phyloP scores from a whole-genome alignment of 2,329 filamentous ascomycete genomes.

The Cryphonectria radicalis region DNA sequence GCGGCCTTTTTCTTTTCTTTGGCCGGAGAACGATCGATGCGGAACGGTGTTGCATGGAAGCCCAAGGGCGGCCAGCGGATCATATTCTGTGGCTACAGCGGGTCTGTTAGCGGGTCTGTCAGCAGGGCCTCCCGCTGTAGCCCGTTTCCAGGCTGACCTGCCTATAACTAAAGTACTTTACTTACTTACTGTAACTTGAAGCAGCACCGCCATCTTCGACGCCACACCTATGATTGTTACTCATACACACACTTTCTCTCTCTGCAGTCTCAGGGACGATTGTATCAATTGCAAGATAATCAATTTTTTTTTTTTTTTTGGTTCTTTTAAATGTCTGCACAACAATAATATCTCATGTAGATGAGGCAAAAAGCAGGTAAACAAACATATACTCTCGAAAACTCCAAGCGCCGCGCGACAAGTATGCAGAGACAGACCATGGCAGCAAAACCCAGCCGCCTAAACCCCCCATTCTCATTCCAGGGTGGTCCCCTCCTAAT shows the following conservation, averaged over 20 bases:
- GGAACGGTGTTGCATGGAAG: not conserved
- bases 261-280: not conserved
- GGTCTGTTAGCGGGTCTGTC: not conserved
- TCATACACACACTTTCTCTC: not conserved
- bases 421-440: not conserved
- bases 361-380: not conserved
- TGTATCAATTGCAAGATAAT: not conserved
- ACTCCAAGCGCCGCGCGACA: not conserved
- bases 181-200: not conserved
- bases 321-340: not conserved
- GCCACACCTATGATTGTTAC: not conserved
- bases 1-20: not conserved
- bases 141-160: not conserved
- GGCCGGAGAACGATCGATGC: not conserved
- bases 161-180: too few relatives aligned
- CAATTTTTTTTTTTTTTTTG: not conserved
- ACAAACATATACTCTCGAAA: not conserved
- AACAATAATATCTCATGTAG: not conserved
- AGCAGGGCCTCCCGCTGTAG: not conserved
- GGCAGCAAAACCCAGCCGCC: not conserved
- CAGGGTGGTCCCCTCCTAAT: not conserved
- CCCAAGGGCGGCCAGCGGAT: too few relatives aligned
- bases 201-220: not conserved
- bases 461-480: not conserved
- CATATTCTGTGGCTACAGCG: not conserved